These are phyloP conservation scores for Dalbergia oliveri DNA, from an alignment of 306 rosid species.

Conservation along the genomic window DNA sequence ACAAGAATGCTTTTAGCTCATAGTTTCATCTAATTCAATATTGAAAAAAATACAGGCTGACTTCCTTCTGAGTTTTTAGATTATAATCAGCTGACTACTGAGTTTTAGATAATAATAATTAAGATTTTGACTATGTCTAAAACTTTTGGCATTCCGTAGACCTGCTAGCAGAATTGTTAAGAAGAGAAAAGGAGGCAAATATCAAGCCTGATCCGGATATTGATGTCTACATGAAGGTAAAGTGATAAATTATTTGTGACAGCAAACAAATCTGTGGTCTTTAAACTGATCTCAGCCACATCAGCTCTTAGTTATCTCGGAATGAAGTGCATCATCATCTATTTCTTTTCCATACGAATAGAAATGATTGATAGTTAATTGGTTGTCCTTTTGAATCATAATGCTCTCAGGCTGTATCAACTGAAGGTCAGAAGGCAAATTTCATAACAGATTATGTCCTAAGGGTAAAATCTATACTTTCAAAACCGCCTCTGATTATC, in stretches of 20 bases:
- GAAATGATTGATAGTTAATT: slow-evolving; percentile 22
- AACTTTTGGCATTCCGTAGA: slow-evolving; percentile 44
- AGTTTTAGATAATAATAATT: not conserved
- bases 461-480: slow-evolving; percentile 59
- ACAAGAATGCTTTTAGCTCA: not conserved
- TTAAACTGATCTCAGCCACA: not conserved
- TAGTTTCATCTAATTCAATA: slow-evolving; percentile 2
- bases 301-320: not conserved
- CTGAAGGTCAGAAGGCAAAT: slow-evolving; percentile 76
- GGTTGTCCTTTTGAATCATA: slow-evolving; percentile 34
- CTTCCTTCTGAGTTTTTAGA: not conserved
- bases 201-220: slow-evolving; percentile 67
- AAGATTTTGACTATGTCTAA: not conserved
- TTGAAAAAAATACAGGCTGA: not conserved
- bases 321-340: not conserved
- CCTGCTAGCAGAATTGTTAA: slow-evolving; percentile 63
- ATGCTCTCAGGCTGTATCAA: slow-evolving; percentile 67
- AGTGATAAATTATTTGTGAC: slow-evolving; percentile 9
- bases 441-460: slow-evolving; percentile 81
- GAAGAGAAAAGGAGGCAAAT: slow-evolving; percentile 66
- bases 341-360: slow-evolving; percentile 27
- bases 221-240: slow-evolving; percentile 70
- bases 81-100: not conserved
- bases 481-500: slow-evolving; percentile 20
- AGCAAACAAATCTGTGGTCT: not conserved